Percentiles rank a stretch among this genome's conserved stretches.
Evolutionary conservation across 1,284 basidiomycete genomes (phyloP).

Genomic region (Pisolithus thermaeus): DNA sequence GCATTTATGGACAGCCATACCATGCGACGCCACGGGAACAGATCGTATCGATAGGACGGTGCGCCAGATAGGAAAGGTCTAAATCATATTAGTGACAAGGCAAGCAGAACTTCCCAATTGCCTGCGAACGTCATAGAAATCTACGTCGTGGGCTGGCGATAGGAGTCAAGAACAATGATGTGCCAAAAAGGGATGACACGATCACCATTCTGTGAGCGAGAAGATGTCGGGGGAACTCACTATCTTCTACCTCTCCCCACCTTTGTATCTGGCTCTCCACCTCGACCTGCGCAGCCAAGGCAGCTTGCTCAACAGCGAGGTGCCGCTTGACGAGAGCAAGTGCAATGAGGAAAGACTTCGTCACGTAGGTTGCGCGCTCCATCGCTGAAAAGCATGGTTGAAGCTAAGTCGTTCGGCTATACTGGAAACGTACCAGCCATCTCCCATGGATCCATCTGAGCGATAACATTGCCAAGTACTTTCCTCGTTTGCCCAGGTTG

Average conservation of each 20-base stretch:
- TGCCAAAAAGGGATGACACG: background rate
- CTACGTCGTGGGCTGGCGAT: constrained; percentile 85
- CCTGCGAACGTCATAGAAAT: constrained; percentile 88
- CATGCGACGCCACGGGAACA: background rate
- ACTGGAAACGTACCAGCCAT: constrained; percentile 65
- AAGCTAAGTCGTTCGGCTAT: background rate
- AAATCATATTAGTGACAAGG: constrained; percentile 34
- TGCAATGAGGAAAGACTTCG: constrained; percentile 89
- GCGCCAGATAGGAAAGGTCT: constrained; percentile 12
- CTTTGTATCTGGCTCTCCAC: constrained; percentile 91
- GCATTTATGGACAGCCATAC: constrained; percentile 3
- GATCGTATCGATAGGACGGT: constrained; percentile 3
- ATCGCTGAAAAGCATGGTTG: constrained; percentile 53
- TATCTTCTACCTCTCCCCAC: constrained; percentile 99
- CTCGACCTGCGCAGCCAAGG: constrained; percentile 85
- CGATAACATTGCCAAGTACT: constrained; percentile 54
- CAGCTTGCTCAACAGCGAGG: constrained; percentile 80
- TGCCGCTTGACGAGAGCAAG: constrained; percentile 78
- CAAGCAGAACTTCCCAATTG: constrained; percentile 80
- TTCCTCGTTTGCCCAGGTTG: constrained; percentile 67
- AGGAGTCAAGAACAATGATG: constrained; percentile 11
- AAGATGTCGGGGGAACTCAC: constrained; percentile 46
- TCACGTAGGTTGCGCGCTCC: constrained; percentile 85
- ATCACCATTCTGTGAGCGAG: constrained; percentile 1
- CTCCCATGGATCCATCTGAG: constrained; percentile 73